phyloP scores from a whole-genome alignment of 2,329 filamentous ascomycete species.

The Annulohypoxylon truncatum region DNA sequence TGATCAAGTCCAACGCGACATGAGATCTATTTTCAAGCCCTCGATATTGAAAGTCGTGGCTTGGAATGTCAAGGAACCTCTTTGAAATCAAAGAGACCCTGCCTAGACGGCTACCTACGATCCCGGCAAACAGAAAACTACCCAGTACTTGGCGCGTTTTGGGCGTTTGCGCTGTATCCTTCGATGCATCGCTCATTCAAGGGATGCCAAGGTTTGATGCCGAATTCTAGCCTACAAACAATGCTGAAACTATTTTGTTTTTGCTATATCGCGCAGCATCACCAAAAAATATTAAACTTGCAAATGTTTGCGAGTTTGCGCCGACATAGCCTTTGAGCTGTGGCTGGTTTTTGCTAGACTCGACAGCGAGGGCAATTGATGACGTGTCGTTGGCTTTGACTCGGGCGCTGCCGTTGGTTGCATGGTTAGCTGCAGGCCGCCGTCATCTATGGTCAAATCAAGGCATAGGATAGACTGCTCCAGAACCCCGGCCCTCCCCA shows the following conservation, averaged over 20 bases:
- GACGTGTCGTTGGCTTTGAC: conserved; percentile 44
- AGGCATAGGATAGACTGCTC: conserved; percentile 27
- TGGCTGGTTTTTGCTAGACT: conserved; percentile 16
- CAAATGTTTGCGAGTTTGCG: neutral
- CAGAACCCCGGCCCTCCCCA: conserved; percentile 30
- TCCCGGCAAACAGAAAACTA: conserved; percentile 6
- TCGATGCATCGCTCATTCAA: neutral
- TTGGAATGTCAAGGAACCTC: neutral
- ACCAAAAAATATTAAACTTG: neutral
- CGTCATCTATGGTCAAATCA: conserved; percentile 38
- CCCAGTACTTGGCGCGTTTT: conserved; percentile 29
- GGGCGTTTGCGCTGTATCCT: conserved; percentile 5
- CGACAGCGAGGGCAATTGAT: conserved; percentile 25
- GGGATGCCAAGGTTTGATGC: conserved; percentile 22
- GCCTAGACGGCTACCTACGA: conserved; percentile 1
- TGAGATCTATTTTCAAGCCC: neutral
- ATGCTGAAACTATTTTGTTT: neutral
- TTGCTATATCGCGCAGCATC: neutral
- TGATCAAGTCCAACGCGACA: neutral
- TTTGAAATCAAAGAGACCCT: neutral
- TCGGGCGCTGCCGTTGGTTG: conserved; percentile 24
- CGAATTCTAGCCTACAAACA: neutral
- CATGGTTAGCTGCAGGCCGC: conserved; percentile 27
- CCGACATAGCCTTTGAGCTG: neutral
- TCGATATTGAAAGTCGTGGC: neutral